Percentiles rank a stretch among this genome's conserved stretches.
Evolutionary conservation across 129 eudicot species (phyloP).

Genomic region (Solidago caesia): DNA sequence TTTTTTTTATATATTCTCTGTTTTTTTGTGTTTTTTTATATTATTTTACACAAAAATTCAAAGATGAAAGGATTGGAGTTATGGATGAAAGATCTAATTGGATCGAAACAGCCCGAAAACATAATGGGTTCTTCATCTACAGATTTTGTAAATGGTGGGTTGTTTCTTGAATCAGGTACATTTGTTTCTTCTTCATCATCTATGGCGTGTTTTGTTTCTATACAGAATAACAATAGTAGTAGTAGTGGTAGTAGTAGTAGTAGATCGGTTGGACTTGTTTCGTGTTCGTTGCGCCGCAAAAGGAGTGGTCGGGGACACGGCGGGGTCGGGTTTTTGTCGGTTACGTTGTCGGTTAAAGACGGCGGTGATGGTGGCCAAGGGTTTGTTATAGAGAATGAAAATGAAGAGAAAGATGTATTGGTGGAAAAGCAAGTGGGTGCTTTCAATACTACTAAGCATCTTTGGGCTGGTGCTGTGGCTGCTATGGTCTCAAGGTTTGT

Average conservation of each 20-base stretch:
- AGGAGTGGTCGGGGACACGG: slow-evolving; percentile 9
- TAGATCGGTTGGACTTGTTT: not conserved
- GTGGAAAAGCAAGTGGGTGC: slow-evolving; percentile 49
- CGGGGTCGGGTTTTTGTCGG: slow-evolving; percentile 51
- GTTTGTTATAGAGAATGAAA: slow-evolving; percentile 32
- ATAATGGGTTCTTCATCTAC: not conserved
- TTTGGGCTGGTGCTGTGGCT: slow-evolving; percentile 98
- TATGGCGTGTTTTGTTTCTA: slow-evolving; percentile 40
- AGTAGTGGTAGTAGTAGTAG: not conserved
- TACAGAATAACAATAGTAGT: slow-evolving; percentile 2
- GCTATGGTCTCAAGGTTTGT: slow-evolving; percentile 90
- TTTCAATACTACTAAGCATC: slow-evolving; percentile 80
- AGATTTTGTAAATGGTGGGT: slow-evolving; percentile 43
- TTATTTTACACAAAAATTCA: not conserved
- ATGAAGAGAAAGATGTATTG: slow-evolving; percentile 20
- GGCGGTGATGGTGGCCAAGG: slow-evolving; percentile 17
- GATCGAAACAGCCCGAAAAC: slow-evolving; percentile 6
- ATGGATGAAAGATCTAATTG: slow-evolving; percentile 32
- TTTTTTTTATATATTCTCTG: too few species aligned
- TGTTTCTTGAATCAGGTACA: slow-evolving; percentile 51
- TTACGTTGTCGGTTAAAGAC: slow-evolving; percentile 40
- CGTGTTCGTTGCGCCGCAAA: slow-evolving; percentile 20
- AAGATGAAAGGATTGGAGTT: slow-evolving; percentile 43
- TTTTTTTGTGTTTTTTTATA: too few species aligned
- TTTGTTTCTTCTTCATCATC: slow-evolving; percentile 29